A percentile compares a stretch with the other conserved stretches of the same genome.
Conservation (phyloP, 1,139 yeast genomes). For the Diutina scorzettiae region DNA sequence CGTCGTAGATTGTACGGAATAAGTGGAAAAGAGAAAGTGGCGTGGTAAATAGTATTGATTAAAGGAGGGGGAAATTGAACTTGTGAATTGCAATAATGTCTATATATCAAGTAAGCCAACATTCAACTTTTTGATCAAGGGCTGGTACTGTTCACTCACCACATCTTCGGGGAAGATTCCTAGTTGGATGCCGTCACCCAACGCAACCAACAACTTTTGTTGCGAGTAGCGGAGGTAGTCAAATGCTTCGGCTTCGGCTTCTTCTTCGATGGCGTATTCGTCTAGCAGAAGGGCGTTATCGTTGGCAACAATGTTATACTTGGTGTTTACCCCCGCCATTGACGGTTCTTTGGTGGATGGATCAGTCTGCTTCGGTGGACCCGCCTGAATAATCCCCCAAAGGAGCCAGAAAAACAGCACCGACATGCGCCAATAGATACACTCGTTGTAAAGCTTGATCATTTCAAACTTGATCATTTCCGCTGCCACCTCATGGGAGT, state of each 20-base stretch:
- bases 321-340: conserved; percentile 23
- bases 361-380: conserved; percentile 19
- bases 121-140: conserved; percentile 30
- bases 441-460: conserved; percentile 47
- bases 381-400: conserved; percentile 85
- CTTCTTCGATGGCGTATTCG: conserved; percentile 11
- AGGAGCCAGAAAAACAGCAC: conserved; percentile 75
- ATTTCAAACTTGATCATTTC: conserved; percentile 40
- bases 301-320: conserved; percentile 28
- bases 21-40: no score
- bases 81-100: background rate
- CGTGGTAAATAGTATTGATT: no score
- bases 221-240: conserved; percentile 67
- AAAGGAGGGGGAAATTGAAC: no score
- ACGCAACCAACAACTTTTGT: conserved; percentile 59
- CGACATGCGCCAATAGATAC: conserved; percentile 69
- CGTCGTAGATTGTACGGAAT: no score
- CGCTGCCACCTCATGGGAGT: conserved; percentile 13
- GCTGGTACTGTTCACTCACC: conserved; percentile 16
- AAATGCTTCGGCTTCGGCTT: conserved; percentile 53
- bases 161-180: conserved; percentile 36
- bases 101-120: conserved; percentile 20
- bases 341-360: conserved; percentile 12
- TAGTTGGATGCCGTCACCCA: conserved; percentile 63
- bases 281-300: conserved; percentile 18